These are phyloP conservation scores for Carex myosuroides DNA, from an alignment of 176 grass and related monocot species.

Conservation along the genomic window DNA sequence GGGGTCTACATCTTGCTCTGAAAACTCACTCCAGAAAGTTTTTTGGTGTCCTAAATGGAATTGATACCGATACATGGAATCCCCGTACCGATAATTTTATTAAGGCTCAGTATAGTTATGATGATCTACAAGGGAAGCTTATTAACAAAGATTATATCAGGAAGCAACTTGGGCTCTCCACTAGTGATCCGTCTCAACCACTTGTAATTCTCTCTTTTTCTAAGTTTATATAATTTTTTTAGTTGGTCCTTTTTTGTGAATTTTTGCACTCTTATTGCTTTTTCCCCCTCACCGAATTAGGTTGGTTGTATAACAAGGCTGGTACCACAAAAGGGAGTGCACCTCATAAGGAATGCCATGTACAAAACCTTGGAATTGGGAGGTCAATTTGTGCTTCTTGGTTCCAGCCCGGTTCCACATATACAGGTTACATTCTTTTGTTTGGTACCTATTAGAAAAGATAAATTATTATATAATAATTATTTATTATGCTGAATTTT, in stretches of 20 bases:
- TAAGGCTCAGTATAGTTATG: constrained; percentile 55
- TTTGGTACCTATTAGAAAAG: not conserved
- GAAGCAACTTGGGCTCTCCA: constrained; percentile 52
- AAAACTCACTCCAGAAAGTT: constrained; percentile 89
- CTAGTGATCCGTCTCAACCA: constrained; percentile 53
- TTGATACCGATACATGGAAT: constrained; percentile 95
- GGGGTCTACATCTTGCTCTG: constrained; percentile 75
- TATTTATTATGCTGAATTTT: not conserved
- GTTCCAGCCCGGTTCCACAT: constrained; percentile 82
- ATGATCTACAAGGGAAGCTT: constrained; percentile 58
- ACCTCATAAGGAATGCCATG: constrained; percentile 91
- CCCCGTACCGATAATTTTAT: constrained; percentile 66
- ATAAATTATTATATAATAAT: not conserved
- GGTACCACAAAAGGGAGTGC: constrained; percentile 95
- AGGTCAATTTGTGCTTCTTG: constrained; percentile 94
- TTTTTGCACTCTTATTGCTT: not conserved
- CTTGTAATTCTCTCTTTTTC: constrained; percentile 38
- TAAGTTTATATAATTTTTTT: not conserved
- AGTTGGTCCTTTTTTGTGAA: not conserved
- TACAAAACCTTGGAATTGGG: constrained; percentile 82
- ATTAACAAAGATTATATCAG: constrained; percentile 65
- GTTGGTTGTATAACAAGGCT: constrained; percentile 88
- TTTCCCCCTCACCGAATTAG: constrained; percentile 31
- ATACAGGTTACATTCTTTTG: constrained; percentile 62
- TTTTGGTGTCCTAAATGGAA: constrained; percentile 91